Evolutionary conservation across 2,329 filamentous ascomycete genomes (phyloP).

Genomic region (Tolypocladium sp.): DNA sequence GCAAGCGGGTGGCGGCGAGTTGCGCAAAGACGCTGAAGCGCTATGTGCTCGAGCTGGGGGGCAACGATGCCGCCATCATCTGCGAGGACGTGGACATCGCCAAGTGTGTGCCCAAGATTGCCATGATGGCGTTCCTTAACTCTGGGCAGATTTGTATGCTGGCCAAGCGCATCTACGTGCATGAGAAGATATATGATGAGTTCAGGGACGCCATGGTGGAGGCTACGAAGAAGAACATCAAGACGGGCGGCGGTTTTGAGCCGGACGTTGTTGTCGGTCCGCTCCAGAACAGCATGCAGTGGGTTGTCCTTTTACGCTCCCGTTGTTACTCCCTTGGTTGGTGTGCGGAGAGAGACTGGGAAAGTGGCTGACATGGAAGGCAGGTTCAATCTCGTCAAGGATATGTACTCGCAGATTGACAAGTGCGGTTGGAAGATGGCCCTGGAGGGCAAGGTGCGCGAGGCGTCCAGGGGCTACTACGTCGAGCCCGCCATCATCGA

Average conservation of each 20-base stretch:
- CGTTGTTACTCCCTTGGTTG: too few species aligned
- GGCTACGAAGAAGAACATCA: conserved; percentile 33
- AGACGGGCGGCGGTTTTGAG: conserved; percentile 33
- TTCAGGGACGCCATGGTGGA: conserved; percentile 38
- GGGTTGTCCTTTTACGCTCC: conserved; percentile 6
- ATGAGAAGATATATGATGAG: conserved; percentile 42
- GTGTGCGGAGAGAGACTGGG: too few species aligned
- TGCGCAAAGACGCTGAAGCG: conserved; percentile 48
- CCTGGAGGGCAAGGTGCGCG: background rate
- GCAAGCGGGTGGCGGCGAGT: conserved; percentile 49
- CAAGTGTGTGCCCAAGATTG: conserved; percentile 22
- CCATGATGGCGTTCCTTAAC: conserved; percentile 42
- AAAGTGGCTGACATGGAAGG: too few species aligned
- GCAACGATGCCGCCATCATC: conserved; percentile 6
- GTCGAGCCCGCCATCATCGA: conserved; percentile 10
- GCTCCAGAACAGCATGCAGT: conserved; percentile 53
- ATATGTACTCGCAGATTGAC: background rate
- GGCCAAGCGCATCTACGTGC: conserved; percentile 50
- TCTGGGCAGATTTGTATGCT: conserved; percentile 25
- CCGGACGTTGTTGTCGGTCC: conserved; percentile 38
- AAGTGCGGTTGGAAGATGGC: background rate
- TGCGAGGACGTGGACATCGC: conserved; percentile 40
- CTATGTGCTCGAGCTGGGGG: conserved; percentile 45
- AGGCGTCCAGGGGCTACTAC: conserved; percentile 9
- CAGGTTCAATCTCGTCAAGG: conserved; percentile 3